These are phyloP conservation scores for Rosa hybrid DNA, from an alignment of 331 rosid species.

Conservation along the genomic window DNA sequence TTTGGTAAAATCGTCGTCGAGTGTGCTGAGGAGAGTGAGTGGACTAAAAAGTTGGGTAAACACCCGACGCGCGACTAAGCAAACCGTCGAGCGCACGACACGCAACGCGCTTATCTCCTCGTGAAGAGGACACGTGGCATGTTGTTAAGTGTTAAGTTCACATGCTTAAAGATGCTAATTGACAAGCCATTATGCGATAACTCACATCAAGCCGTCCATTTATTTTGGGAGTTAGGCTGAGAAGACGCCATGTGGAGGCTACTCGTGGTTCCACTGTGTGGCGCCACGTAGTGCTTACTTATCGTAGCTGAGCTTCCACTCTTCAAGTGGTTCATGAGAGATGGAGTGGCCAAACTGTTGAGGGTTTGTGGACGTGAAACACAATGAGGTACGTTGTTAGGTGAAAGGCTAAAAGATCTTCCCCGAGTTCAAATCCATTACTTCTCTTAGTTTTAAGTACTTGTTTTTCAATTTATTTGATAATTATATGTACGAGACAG, in stretches of 20 bases:
- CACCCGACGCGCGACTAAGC: constrained; percentile 18
- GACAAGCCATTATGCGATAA: constrained; percentile 17
- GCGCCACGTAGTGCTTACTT: constrained; percentile 18
- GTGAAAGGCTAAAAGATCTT: neutral
- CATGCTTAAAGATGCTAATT: constrained; percentile 26
- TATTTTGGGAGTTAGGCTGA: neutral
- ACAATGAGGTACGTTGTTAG: neutral
- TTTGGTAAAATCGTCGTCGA: constrained; percentile 5
- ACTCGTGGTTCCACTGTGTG: neutral
- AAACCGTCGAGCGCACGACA: constrained; percentile 27
- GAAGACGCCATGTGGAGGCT: constrained; percentile 17
- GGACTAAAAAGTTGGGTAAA: neutral
- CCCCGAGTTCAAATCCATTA: neutral
- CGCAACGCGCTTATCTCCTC: constrained; percentile 13
- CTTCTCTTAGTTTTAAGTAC: neutral
- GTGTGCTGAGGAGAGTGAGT: constrained; percentile 23
- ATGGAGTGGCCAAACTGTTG: neutral
- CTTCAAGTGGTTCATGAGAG: constrained; percentile 18
- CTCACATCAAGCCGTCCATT: constrained; percentile 26
- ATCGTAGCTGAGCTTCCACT: constrained; percentile 11
- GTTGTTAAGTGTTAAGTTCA: constrained; percentile 17
- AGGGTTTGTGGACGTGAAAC: neutral
- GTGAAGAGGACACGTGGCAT: constrained; percentile 17
- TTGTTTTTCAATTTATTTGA: neutral
- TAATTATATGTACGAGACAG: neutral